Evolutionary conservation across 352 stramenopile species (phyloP).

Genomic region (Globisporangium barbulae): DNA sequence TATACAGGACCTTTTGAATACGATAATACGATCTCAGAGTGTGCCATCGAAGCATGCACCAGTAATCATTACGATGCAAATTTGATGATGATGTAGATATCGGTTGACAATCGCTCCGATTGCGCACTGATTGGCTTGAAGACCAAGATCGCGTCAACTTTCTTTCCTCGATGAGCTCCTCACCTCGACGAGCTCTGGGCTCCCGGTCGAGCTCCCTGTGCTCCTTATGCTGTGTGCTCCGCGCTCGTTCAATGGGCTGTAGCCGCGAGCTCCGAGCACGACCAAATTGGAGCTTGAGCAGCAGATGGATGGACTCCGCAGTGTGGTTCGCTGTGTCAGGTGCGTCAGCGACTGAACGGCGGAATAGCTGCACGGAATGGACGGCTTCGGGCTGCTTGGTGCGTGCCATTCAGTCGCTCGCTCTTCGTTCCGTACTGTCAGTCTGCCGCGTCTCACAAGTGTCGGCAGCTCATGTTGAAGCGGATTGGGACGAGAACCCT

Average conservation of each 20-base stretch:
- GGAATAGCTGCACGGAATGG: neutral
- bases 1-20: neutral
- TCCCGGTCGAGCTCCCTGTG: too few species aligned
- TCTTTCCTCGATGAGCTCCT: neutral
- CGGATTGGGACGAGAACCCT: too few species aligned
- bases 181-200: neutral
- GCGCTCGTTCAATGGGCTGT: too few species aligned
- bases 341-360: neutral
- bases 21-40: too few species aligned
- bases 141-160: neutral
- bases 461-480: neutral
- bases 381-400: neutral
- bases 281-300: neutral
- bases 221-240: too few species aligned
- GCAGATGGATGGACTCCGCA: neutral
- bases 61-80: neutral
- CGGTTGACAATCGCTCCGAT: neutral
- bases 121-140: neutral
- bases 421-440: neutral
- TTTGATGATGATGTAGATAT: neutral
- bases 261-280: neutral
- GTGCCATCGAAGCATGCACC: neutral
- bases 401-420: neutral
- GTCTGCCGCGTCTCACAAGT: conserved; percentile 2
- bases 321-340: neutral